Evolutionary conservation across 768 basidiomycete species (phyloP).

Genomic region (Megacollybia marginata): DNA sequence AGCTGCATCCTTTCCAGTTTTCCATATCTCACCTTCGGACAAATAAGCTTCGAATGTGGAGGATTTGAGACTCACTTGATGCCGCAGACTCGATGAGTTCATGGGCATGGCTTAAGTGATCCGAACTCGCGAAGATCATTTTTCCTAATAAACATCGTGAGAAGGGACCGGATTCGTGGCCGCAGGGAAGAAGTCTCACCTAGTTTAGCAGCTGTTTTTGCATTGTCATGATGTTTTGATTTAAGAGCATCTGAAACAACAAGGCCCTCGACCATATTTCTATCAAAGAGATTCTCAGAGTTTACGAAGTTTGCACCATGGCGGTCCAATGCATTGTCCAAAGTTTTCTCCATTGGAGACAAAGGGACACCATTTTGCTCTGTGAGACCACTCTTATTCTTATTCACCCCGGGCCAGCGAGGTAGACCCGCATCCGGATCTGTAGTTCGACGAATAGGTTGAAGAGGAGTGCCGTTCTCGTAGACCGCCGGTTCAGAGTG

Average conservation of each 20-base stretch:
- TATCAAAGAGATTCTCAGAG: neutral
- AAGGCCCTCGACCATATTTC: neutral
- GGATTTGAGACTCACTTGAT: neutral
- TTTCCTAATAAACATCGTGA: neutral
- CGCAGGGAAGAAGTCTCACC: neutral
- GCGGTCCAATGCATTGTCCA: neutral
- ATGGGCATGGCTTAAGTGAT: conserved; percentile 1
- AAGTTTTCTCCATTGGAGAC: neutral
- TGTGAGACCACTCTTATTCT: neutral
- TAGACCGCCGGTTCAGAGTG: too few relatives aligned
- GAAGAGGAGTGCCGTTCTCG: too few relatives aligned
- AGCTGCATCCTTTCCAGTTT: conserved; percentile 2
- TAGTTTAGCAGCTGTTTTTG: neutral
- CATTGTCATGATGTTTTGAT: neutral
- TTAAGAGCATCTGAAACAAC: conserved; percentile 1
- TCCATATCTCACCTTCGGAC: conserved; percentile 1
- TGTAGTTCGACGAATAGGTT: neutral
- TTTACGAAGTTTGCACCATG: neutral
- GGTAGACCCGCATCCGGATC: neutral
- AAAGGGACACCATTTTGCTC: neutral
- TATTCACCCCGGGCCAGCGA: neutral
- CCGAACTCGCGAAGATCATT: neutral
- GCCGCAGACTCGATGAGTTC: neutral
- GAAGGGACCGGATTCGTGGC: neutral
- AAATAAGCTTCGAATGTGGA: neutral